These are phyloP conservation scores for Sporothrix variecibatus DNA, from an alignment of 2,329 filamentous ascomycete species.

Conservation along the genomic window DNA sequence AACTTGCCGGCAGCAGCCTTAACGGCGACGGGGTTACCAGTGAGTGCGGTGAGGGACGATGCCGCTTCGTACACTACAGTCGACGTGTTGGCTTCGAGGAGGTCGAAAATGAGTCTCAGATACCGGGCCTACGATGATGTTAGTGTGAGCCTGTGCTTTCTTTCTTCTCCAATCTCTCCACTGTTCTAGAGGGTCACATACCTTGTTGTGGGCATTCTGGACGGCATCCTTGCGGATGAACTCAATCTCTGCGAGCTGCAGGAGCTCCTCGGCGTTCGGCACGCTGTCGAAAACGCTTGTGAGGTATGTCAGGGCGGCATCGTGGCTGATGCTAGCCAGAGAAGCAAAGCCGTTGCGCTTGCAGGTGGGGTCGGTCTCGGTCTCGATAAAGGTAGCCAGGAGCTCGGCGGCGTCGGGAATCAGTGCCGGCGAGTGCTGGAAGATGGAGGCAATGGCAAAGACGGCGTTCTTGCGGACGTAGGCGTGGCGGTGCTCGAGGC, in stretches of 20 bases:
- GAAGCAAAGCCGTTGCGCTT: constrained; percentile 97
- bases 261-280: constrained; percentile 87
- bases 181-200: constrained; percentile 36
- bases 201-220: constrained; percentile 92
- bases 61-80: constrained; percentile 98
- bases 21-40: constrained; percentile 94
- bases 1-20: constrained; percentile 96
- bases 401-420: constrained; percentile 96
- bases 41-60: constrained; percentile 89
- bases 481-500: constrained; percentile 92
- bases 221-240: constrained; percentile 98
- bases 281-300: constrained; percentile 90
- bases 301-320: constrained; percentile 85
- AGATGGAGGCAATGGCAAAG: constrained; percentile 91
- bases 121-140: constrained; percentile 68
- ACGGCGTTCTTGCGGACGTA: constrained; percentile 99
- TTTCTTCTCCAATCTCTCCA: constrained; percentile 18
- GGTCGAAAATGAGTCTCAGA: constrained; percentile 90
- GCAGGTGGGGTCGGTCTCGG: constrained; percentile 91
- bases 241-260: constrained; percentile 91
- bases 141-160: constrained; percentile 30
- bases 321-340: constrained; percentile 85
- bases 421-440: constrained; percentile 82
- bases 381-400: constrained; percentile 83
- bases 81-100: constrained; percentile 87